Conservation (phyloP, 441 rosid genomes). For the Erodium texanum region DNA sequence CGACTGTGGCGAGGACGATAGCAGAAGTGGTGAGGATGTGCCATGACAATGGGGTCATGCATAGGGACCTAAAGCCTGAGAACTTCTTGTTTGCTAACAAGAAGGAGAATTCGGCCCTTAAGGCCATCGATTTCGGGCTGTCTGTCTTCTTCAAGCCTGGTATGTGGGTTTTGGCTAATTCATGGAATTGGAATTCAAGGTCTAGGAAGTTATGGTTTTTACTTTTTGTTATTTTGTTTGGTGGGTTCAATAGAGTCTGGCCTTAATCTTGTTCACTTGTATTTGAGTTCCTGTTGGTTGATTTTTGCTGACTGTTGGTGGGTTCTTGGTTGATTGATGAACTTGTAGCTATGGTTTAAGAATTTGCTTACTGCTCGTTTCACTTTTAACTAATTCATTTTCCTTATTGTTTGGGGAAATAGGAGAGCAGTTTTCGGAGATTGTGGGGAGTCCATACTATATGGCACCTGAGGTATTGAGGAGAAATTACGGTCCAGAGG, state of each 20-base stretch:
- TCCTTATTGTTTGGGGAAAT: background rate
- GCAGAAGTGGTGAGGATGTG: constrained; percentile 94
- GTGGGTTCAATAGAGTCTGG: too few species aligned
- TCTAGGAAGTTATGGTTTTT: too few species aligned
- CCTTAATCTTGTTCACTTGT: too few species aligned
- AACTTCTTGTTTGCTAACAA: constrained; percentile 81
- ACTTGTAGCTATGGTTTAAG: background rate
- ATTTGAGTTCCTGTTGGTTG: too few species aligned
- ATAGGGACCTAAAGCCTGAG: too few species aligned
- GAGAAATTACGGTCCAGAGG: constrained; percentile 84
- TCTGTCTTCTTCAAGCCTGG: constrained; percentile 83
- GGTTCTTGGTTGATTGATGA: too few species aligned
- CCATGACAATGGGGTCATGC: constrained; percentile 76
- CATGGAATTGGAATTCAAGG: background rate
- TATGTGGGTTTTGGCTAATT: constrained; percentile 17
- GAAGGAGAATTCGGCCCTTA: constrained; percentile 72
- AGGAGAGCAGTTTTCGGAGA: constrained; percentile 83
- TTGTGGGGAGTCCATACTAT: constrained; percentile 93
- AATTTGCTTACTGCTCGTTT: background rate
- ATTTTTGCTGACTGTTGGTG: too few species aligned
- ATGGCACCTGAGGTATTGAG: constrained; percentile 96
- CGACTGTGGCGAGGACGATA: constrained; percentile 58
- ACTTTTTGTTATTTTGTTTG: too few species aligned
- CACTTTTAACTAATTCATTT: background rate
- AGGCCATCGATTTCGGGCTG: constrained; percentile 88